A percentile compares a stretch with the other conserved stretches of the same genome.
These are phyloP conservation scores for Sporothrix curviconia DNA, from an alignment of 2,329 filamentous ascomycete species.

Conservation along the genomic window DNA sequence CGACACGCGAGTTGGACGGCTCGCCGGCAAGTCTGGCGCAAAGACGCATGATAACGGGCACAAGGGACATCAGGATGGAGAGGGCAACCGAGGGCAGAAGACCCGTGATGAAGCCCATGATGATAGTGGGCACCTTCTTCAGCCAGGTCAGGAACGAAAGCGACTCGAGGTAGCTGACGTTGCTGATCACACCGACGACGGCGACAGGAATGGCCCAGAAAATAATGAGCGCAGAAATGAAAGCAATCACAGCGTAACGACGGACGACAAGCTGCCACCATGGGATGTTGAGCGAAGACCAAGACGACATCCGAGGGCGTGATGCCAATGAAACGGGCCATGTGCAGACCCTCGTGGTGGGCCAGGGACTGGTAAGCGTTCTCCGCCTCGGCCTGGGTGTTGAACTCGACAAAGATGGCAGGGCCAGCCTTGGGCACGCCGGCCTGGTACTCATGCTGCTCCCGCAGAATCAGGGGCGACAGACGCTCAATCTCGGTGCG, in stretches of 20 bases:
- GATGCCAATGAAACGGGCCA: conserved; percentile 79
- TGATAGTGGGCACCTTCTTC: conserved; percentile 56
- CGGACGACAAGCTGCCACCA: conserved; percentile 82
- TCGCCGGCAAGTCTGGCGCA: conserved; percentile 76
- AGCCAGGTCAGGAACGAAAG: conserved; percentile 68
- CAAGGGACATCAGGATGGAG: conserved; percentile 76
- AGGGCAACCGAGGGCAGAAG: conserved; percentile 74
- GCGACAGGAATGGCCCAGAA: conserved; percentile 79
- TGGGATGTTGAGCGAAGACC: conserved; percentile 73
- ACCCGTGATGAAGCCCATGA: conserved; percentile 78
- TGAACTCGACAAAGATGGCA: conserved; percentile 88
- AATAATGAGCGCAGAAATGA: conserved; percentile 71
- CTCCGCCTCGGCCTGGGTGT: conserved; percentile 75
- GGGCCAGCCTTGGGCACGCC: conserved; percentile 61
- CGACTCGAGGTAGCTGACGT: conserved; percentile 63
- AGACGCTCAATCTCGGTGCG: conserved; percentile 70
- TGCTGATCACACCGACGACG: conserved; percentile 78
- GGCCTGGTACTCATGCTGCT: conserved; percentile 59
- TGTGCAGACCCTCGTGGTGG: conserved; percentile 79
- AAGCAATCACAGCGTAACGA: conserved; percentile 59
- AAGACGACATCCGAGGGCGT: conserved; percentile 78
- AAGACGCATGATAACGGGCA: conserved; percentile 74
- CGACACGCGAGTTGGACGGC: conserved; percentile 70
- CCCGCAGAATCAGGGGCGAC: conserved; percentile 61
- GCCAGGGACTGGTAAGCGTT: conserved; percentile 78